phyloP scores from a whole-genome alignment of 73 alveolate genomes.

The Paraurostyla sp. region DNA sequence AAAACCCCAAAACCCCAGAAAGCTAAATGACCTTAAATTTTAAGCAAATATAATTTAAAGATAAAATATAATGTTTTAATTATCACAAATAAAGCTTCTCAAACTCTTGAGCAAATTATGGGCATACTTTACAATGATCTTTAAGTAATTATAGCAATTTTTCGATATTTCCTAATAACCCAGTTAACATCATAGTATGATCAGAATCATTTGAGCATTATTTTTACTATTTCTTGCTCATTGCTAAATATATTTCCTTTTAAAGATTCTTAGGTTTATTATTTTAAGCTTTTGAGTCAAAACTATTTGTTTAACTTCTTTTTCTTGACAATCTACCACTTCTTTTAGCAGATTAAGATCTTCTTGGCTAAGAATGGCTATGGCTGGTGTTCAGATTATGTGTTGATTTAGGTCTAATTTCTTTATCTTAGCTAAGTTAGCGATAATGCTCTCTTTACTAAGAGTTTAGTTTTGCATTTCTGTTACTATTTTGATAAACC shows the following conservation, averaged over 20 bases:
- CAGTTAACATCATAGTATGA: constrained; percentile 33
- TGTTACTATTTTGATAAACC: background rate
- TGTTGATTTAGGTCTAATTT: background rate
- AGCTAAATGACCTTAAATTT: background rate
- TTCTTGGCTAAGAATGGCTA: background rate
- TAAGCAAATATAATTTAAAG: too few relatives aligned
- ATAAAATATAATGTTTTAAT: background rate
- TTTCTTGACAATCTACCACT: background rate
- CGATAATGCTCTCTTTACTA: background rate
- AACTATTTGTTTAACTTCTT: background rate
- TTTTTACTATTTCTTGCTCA: background rate
- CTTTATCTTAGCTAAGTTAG: background rate
- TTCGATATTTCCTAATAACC: constrained; percentile 39
- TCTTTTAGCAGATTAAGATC: background rate
- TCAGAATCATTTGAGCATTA: background rate
- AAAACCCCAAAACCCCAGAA: background rate
- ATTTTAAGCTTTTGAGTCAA: background rate
- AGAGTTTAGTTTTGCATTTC: background rate
- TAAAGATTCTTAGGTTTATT: background rate
- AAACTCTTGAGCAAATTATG: constrained; percentile 50
- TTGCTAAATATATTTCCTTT: background rate
- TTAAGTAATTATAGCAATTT: constrained; percentile 18
- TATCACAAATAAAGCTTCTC: constrained; percentile 26
- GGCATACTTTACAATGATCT: constrained; percentile 57
- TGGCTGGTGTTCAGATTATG: background rate